Base-by-base conservation (phyloP, 164 flowering plant genomes). In the Nymphaea thermarum region DNA sequence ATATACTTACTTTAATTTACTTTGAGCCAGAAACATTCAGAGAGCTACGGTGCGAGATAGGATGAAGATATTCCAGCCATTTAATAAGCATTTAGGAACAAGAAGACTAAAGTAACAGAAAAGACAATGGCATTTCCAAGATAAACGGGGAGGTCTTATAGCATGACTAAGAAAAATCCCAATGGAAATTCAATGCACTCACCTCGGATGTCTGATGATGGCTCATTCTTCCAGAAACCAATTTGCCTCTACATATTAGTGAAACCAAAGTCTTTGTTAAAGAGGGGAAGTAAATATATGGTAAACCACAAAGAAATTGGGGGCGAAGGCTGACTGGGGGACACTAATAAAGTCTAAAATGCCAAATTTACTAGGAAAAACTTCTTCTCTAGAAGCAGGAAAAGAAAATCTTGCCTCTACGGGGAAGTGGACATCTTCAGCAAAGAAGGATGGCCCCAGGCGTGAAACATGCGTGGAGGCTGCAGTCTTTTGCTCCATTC, bases 171-270 rank as follows among this genome's bases (percentile, higher is more conserved):
- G 12, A 51, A 51, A 51, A 51, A 15, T 15, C 8, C 5, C 57
- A 6, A 15, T 51, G 57, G 14, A 51, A 51, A 47, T 47, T 14
- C 14, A 51, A 15, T 3, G 60, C 41, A 77, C 84, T 76, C 66
- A 88, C 91, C 87, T 64, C 69, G 75, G 47, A 72, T 76, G 68
- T 76, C 72, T 63, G 73, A 60, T 73, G 70, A 61, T 25, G 73
- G 67, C 63, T 82, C 85, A 25, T 79, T 67, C 73, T 83, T 86
- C 87, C 86, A 82, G 60, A 84, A 81, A 16, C 88, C 89, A 68
- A 80, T 70, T 65, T 83, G 85, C 71, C 86, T 81, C 94, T 83
- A 87, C 71, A 65, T 74, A 78, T 62, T 3, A 42, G 4, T 43
- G 55, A 41, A 44, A 44, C 16, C 60, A 15, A n/a, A n/a, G 43